These are phyloP conservation scores for Pulchroboletus neoregius DNA, from an alignment of 1,284 basidiomycete genomes.

Conservation along the genomic window DNA sequence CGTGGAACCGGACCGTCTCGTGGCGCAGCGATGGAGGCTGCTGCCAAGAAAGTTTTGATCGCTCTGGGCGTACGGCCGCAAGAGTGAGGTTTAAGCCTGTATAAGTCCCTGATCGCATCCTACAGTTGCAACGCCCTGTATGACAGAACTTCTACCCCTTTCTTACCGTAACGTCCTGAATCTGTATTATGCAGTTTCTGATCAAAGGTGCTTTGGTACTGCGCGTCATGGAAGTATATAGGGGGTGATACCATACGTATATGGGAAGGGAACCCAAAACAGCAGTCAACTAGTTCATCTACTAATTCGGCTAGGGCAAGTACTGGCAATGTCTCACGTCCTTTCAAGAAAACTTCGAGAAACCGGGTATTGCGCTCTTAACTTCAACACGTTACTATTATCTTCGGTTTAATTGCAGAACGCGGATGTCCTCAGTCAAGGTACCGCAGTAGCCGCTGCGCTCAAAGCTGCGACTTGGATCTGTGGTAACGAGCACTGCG, in stretches of 20 bases:
- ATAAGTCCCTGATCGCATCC: neutral
- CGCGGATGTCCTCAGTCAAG: neutral
- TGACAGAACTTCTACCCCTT: neutral
- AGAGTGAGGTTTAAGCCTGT: neutral
- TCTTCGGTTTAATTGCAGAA: neutral
- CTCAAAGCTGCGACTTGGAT: slow-evolving; percentile 7
- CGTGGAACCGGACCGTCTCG: slow-evolving; percentile 20
- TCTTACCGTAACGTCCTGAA: neutral
- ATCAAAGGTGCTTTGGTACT: neutral
- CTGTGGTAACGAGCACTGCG: neutral
- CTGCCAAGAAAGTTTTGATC: slow-evolving; percentile 21
- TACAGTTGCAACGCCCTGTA: neutral
- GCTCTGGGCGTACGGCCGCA: slow-evolving; percentile 8
- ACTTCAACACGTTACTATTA: neutral
- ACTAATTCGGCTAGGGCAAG: too few species aligned
- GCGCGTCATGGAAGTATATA: neutral
- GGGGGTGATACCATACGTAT: slow-evolving; percentile 17
- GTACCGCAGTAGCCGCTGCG: slow-evolving; percentile 10
- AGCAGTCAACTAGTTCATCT: too few species aligned
- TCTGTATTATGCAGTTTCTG: neutral
- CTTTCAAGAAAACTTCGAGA: too few species aligned
- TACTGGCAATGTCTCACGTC: too few species aligned
- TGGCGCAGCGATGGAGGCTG: slow-evolving; percentile 26
- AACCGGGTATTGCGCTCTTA: neutral
- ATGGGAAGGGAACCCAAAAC: slow-evolving; percentile 16